Evolutionary conservation across 768 basidiomycete species (phyloP).

Genomic region (Hypholoma fasciculare): DNA sequence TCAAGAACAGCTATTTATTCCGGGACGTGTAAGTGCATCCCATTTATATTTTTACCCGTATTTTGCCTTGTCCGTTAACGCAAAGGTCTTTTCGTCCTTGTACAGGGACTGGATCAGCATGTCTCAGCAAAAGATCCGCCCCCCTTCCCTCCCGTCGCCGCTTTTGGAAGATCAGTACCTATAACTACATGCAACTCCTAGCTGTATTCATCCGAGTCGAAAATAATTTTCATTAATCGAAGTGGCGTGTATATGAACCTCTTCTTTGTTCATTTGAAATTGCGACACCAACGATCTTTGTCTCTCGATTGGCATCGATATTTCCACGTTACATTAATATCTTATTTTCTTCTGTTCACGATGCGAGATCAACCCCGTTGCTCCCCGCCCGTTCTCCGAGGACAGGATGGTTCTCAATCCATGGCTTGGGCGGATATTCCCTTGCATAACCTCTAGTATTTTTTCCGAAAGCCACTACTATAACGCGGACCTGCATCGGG

Average conservation of each 20-base stretch:
- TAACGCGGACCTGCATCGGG: too few species aligned
- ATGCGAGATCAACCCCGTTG: too few species aligned
- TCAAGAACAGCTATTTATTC: slow-evolving; percentile 21
- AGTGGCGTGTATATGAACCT: not conserved
- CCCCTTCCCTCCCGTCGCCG: slow-evolving; percentile 21
- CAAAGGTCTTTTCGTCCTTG: not conserved
- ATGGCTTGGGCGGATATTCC: too few species aligned
- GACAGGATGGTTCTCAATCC: too few species aligned
- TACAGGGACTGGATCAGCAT: slow-evolving; percentile 23
- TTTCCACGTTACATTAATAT: too few species aligned
- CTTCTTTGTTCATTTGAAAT: not conserved
- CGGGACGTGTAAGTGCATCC: slow-evolving; percentile 18
- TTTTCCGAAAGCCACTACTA: too few species aligned
- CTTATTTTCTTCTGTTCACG: too few species aligned
- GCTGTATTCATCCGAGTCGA: not conserved
- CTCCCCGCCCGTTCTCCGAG: too few species aligned
- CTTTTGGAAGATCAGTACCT: slow-evolving; percentile 15
- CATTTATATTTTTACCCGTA: not conserved
- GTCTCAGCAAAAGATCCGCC: slow-evolving; percentile 16
- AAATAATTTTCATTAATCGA: not conserved
- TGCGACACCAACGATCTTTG: too few species aligned
- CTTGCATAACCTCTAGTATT: too few species aligned
- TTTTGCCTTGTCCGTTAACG: not conserved
- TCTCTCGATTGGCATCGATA: too few species aligned
- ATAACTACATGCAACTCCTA: not conserved